Conservation (phyloP, 176 grass and related monocot genomes). For the Coix lacrymajobi region DNA sequence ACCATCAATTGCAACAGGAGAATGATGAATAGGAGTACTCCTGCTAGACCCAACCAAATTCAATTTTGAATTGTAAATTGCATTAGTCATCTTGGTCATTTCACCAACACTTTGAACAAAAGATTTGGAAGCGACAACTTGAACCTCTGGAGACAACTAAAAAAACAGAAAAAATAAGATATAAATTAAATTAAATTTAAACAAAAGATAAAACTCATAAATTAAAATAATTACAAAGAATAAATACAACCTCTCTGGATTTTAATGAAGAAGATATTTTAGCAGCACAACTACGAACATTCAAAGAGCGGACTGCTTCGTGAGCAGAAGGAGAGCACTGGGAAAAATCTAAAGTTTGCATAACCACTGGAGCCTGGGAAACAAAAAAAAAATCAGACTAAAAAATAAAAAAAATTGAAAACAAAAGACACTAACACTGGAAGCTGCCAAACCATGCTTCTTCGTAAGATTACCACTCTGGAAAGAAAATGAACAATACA, state of each 20-base stretch:
- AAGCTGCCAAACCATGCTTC: no score
- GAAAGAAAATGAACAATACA: no score
- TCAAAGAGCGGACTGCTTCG: no score
- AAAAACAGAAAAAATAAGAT: background rate
- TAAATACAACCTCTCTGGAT: no score
- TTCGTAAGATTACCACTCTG: no score
- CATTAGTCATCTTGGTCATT: background rate
- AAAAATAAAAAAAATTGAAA: no score
- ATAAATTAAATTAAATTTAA: background rate
- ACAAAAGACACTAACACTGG: no score
- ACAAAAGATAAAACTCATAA: background rate
- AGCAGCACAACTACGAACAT: background rate
- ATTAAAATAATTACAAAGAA: no score
- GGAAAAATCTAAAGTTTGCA: no score
- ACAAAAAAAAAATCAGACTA: no score
- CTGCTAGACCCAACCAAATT: background rate
- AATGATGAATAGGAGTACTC: background rate
- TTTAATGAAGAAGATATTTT: background rate
- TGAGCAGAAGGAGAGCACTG: no score
- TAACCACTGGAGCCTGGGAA: no score
- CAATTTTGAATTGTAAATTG: background rate
- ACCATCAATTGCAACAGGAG: fast-evolving
- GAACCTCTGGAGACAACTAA: background rate
- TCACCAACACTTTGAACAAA: background rate
- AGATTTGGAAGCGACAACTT: background rate